A percentile compares a stretch with the other conserved stretches of the same genome.
These are phyloP conservation scores for Mycena pura DNA, from an alignment of 768 basidiomycete genomes.

Conservation along the genomic window DNA sequence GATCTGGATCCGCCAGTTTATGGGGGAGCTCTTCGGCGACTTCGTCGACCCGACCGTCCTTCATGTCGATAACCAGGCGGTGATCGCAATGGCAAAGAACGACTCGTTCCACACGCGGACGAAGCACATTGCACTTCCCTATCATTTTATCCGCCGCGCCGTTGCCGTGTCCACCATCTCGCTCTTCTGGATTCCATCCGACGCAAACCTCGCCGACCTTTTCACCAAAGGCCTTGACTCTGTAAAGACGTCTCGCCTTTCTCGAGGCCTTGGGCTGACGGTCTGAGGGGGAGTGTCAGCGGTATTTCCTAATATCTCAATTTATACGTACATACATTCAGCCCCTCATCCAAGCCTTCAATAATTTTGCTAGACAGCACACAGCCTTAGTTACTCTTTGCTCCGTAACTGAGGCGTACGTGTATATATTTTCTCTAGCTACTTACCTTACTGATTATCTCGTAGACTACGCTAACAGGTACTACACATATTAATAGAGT, in stretches of 20 bases:
- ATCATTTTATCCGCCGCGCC: slow-evolving; percentile 34
- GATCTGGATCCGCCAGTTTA: slow-evolving; percentile 35
- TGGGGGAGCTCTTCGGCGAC: slow-evolving; percentile 20
- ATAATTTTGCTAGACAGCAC: too few relatives aligned
- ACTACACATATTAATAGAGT: background rate
- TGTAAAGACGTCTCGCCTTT: slow-evolving; percentile 9
- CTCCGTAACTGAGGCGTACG: too few relatives aligned
- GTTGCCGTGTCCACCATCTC: slow-evolving; percentile 37
- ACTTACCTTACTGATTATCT: background rate
- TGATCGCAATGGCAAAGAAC: slow-evolving; percentile 27
- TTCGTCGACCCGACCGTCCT: slow-evolving; percentile 19
- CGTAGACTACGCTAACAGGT: slow-evolving; percentile 4
- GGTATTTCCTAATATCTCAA: slow-evolving; percentile 7
- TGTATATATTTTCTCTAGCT: background rate
- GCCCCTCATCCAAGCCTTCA: background rate
- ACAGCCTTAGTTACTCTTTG: too few relatives aligned
- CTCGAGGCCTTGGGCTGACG: slow-evolving; percentile 1
- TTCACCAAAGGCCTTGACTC: slow-evolving; percentile 35
- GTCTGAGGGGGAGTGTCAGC: slow-evolving; percentile 20
- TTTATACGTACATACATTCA: background rate
- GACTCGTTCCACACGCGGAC: slow-evolving; percentile 29
- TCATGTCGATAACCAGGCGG: slow-evolving; percentile 25
- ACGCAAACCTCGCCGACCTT: slow-evolving; percentile 35
- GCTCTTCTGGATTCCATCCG: slow-evolving; percentile 28
- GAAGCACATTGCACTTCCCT: slow-evolving; percentile 39